Base-by-base conservation (phyloP, 202 grass and related monocot species). In the Miscanthus sacchariflorus region DNA sequence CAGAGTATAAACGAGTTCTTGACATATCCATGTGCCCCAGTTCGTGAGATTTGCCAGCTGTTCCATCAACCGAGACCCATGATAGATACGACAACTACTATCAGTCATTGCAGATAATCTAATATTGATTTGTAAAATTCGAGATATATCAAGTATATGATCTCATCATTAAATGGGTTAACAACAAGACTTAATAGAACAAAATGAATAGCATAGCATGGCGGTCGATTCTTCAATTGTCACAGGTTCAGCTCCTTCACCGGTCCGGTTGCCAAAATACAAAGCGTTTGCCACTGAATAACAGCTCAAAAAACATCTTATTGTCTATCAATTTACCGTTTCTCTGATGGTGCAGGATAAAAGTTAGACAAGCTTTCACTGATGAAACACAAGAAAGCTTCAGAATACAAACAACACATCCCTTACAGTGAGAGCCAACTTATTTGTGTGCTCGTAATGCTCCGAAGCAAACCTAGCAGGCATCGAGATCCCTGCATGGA, bases 401-500 rank as follows among this genome's bases (percentile, higher is more conserved):
- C 33, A 72, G 33, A 82, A 82, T 71, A 82, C 56, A 85, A 68
- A 54, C 14, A 82, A 69, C 71, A 72, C 68, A 59, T 83, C 17
- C n/a, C 49, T 33, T 72, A 78, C 67, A 71, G n/a, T 24, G 52
- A 45, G 15, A 78, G 27, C 77, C 52, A 63, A 87, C 77, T 89
- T 89, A 91, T 89, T 87, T 80, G 45, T 70, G 86, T 73, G 83
- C 64, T 76, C 69, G 43, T 76, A 88, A 81, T 59, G 59, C 25
- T 64, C 83, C 3, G 5, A 79, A 76, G 40, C 45, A 94, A 88
- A 80, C 33, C 95, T 89, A 99, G 89, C 94, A 99, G 23, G 92
- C 96, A 84, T 96, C 92, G 27, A 99, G 89, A 83, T 96, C 92
- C 67, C 96, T 96, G 92, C 96, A 99, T 17, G 92, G 92, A 58